Evolutionary conservation across 192 early-diverging fungal species (phyloP).

Genomic region (Paraglomus brasilianum): DNA sequence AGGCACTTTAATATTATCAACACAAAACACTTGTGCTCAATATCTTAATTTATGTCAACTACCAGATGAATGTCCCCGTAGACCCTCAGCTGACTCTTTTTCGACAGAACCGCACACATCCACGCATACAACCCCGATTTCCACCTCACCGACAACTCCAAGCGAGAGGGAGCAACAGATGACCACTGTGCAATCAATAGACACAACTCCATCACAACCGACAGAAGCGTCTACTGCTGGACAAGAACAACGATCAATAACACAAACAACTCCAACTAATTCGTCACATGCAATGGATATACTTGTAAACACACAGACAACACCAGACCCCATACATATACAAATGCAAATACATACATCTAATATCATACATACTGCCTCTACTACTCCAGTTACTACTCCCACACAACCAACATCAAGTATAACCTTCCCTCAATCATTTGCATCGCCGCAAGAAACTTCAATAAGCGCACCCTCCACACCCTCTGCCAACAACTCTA

Average conservation of each 20-base stretch:
- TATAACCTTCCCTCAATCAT: not conserved
- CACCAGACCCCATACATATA: too few relatives aligned
- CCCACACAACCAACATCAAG: not conserved
- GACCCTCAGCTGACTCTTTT: constrained; percentile 16
- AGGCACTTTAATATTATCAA: too few relatives aligned
- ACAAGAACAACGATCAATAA: not conserved
- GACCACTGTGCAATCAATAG: not conserved
- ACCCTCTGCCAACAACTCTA: constrained; percentile 30
- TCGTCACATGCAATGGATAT: not conserved
- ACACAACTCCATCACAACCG: not conserved
- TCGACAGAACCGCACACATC: constrained; percentile 10
- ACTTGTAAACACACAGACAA: not conserved
- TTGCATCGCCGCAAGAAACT: not conserved
- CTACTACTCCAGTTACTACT: not conserved
- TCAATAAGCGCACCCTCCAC: not conserved
- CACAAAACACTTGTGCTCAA: too few relatives aligned
- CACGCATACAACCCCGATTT: constrained; percentile 25
- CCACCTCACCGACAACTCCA: constrained; percentile 27
- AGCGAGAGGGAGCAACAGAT: constrained; percentile 17
- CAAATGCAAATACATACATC: too few relatives aligned
- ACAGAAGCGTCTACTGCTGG: not conserved
- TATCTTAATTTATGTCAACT: too few relatives aligned
- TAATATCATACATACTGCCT: constrained; percentile 12
- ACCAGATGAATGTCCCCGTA: too few relatives aligned
- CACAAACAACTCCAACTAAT: not conserved